These are phyloP conservation scores for Tolypocladium pustulatum DNA, from an alignment of 2,329 filamentous ascomycete genomes.

Conservation along the genomic window DNA sequence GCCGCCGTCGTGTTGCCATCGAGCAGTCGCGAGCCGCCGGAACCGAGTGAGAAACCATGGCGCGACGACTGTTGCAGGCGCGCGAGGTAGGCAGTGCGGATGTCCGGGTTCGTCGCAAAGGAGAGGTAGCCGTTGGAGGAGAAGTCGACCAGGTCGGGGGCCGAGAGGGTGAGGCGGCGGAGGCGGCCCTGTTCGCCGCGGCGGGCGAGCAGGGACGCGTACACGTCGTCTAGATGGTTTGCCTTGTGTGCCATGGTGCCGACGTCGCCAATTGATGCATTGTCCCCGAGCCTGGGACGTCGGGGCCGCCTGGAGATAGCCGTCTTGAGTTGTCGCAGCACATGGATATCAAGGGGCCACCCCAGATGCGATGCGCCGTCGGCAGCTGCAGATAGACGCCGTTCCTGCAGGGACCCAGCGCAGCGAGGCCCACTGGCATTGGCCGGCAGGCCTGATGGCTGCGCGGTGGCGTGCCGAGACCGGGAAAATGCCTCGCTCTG, in stretches of 20 bases:
- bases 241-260: constrained; percentile 1
- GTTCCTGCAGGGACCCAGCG: not conserved
- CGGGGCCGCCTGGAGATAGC: not conserved
- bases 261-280: not conserved
- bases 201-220: constrained; percentile 15
- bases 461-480: not conserved
- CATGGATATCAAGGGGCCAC: not conserved
- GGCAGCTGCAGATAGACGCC: not conserved
- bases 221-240: constrained; percentile 14
- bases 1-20: constrained; percentile 38
- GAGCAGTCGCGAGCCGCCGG: constrained; percentile 41
- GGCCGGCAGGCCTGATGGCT: not conserved
- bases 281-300: not conserved
- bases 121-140: constrained; percentile 75
- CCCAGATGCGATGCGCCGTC: not conserved
- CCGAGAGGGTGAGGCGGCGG: constrained; percentile 43
- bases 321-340: not conserved
- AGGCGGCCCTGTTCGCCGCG: constrained; percentile 24
- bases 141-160: constrained; percentile 62
- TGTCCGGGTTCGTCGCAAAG: constrained; percentile 39
- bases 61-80: constrained; percentile 16
- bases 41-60: constrained; percentile 25
- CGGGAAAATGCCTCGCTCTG: not conserved
- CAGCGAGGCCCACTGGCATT: not conserved
- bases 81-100: constrained; percentile 55